phyloP scores from a whole-genome alignment of 352 stramenopile species.

The Blastocystis sp. region DNA sequence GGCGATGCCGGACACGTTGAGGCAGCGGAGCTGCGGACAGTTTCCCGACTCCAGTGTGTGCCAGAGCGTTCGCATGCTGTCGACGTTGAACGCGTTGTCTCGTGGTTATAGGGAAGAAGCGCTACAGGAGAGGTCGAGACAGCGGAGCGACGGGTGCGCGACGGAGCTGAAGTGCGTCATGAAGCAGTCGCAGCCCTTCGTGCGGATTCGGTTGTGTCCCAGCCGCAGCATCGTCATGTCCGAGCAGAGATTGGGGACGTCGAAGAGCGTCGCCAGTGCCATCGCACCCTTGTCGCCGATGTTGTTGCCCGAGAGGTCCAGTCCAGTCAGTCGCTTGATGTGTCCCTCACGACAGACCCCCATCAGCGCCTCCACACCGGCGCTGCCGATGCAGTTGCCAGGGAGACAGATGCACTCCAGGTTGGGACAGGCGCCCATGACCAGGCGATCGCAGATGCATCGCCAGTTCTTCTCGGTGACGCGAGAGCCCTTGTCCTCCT shows the following conservation, averaged over 20 bases:
- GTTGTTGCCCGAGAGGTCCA: conserved; percentile 18
- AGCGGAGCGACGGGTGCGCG: not conserved
- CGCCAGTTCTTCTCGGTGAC: conserved; percentile 29
- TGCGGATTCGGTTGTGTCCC: not conserved
- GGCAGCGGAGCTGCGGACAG: conserved; percentile 32
- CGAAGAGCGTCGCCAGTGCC: conserved; percentile 1
- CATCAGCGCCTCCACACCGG: conserved; percentile 20
- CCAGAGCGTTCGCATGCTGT: not conserved
- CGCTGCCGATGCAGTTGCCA: not conserved
- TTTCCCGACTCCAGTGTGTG: not conserved
- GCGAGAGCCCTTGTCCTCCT: conserved; percentile 4
- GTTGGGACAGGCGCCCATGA: not conserved
- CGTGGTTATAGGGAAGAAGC: not conserved
- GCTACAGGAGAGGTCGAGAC: not conserved
- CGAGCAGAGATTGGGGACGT: not conserved
- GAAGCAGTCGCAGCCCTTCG: conserved; percentile 25
- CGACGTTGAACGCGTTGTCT: conserved; percentile 17
- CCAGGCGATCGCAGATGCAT: not conserved
- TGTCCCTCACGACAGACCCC: not conserved
- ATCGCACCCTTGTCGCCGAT: conserved; percentile 39
- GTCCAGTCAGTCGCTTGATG: not conserved
- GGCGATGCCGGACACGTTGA: conserved; percentile 16
- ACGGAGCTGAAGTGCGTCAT: not conserved
- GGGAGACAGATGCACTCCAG: conserved; percentile 34
- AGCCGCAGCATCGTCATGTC: not conserved